Conservation (phyloP, 345 rosid genomes). For the Lenwebbia sp. region DNA sequence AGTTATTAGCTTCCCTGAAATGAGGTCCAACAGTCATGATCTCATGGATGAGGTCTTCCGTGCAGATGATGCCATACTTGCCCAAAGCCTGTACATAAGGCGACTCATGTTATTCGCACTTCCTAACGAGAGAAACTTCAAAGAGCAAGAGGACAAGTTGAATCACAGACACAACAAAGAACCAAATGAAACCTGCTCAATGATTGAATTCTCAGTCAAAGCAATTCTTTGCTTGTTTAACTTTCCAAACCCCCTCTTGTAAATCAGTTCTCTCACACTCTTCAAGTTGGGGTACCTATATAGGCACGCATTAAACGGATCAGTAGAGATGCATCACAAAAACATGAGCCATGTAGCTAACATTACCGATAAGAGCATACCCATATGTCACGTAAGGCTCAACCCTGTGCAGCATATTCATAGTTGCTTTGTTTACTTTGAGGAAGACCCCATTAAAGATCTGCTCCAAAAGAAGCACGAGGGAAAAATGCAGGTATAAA, state of each 20-base stretch:
- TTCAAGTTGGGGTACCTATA: slow-evolving; percentile 83
- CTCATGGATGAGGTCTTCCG: slow-evolving; percentile 82
- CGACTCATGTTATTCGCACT: background rate
- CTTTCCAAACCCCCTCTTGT: slow-evolving; percentile 90
- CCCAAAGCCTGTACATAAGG: slow-evolving; percentile 44
- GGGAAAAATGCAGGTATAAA: background rate
- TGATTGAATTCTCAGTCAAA: slow-evolving; percentile 62
- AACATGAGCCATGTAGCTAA: background rate
- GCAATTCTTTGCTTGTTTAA: slow-evolving; percentile 66
- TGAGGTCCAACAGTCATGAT: slow-evolving; percentile 87
- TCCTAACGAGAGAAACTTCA: background rate
- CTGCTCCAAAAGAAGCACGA: slow-evolving; percentile 16
- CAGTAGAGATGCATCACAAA: background rate
- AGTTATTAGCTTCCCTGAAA: slow-evolving; percentile 86
- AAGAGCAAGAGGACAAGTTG: background rate
- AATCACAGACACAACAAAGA: background rate
- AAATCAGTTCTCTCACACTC: slow-evolving; percentile 78
- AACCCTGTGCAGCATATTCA: slow-evolving; percentile 89
- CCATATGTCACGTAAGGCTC: slow-evolving; percentile 95
- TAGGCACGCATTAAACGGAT: background rate
- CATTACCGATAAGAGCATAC: slow-evolving; percentile 13
- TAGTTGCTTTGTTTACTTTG: slow-evolving; percentile 83
- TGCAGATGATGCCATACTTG: slow-evolving; percentile 56
- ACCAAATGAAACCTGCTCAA: slow-evolving; percentile 50
- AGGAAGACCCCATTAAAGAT: slow-evolving; percentile 90